Conservation (phyloP, 305 asterid species). For the Fraxinus ornus region DNA sequence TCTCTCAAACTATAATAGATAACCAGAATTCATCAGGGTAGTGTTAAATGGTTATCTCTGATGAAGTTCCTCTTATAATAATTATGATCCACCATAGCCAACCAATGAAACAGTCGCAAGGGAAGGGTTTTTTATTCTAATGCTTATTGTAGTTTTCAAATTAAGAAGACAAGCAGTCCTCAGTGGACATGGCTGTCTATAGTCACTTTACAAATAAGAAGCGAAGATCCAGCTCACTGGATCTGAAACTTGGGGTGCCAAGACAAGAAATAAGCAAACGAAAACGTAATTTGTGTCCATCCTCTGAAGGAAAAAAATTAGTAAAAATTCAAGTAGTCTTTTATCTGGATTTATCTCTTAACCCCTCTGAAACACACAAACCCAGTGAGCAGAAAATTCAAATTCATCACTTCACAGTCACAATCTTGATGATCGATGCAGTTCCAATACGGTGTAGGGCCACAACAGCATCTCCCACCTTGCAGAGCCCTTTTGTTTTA, state of each 20-base stretch:
- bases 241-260: constrained; percentile 19
- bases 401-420: constrained; percentile 37
- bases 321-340: background rate
- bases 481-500: constrained; percentile 41
- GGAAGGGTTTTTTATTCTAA: background rate
- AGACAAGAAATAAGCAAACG: background rate
- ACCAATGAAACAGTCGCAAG: background rate
- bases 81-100: background rate
- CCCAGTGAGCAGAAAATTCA: background rate
- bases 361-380: background rate
- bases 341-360: background rate
- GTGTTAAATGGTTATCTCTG: background rate
- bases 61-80: background rate
- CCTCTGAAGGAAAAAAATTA: background rate
- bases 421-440: constrained; percentile 52
- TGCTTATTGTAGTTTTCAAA: background rate
- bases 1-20: background rate
- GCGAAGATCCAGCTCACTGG: constrained; percentile 16
- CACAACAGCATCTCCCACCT: constrained; percentile 44
- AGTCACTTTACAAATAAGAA: background rate
- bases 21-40: background rate
- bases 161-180: background rate
- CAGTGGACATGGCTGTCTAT: background rate
- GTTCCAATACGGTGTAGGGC: constrained; percentile 49
- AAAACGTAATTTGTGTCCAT: background rate